Base-by-base conservation (phyloP, 1,139 yeast species). In the Debaryomycetaceae sp. region DNA sequence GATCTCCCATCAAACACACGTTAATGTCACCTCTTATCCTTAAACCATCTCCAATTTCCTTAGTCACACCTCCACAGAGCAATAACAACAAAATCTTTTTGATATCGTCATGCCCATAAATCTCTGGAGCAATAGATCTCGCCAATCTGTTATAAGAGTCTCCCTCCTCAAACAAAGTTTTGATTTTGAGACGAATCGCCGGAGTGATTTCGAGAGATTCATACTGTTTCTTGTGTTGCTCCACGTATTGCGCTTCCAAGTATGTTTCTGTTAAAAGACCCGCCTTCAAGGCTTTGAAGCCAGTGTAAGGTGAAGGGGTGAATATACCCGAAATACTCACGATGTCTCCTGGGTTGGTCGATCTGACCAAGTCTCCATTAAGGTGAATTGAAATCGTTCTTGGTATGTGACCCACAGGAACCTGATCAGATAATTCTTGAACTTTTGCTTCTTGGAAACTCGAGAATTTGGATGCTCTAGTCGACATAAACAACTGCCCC, bases 391-490 rank as follows among this genome's bases (percentile, higher is more conserved):
- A 78, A 47, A 94, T 70, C 31, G 89, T 70, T 56, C 98, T 78
- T 34, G 99, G 99, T 49, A 94, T 92, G 61, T 92, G 97, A 36
- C 98, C 98, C 17, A 91, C 94, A 0, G 99, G 98, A 8, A 94
- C 98, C 65, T 92, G 98, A 48, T 84, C 84, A 11, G 98, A 88
- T 61, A 92, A 68, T 65, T 94, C 99, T 67, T 94, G 99, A 46
- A 94, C 76, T 55, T 87, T 84, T 40, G 91, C 94, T 55, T 94
- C 98, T 66, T 94, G 99, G 71, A 91, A 94, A 4, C 96, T 87
- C 41, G 86, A 75, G 57, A 94, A 94, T 65, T 92, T 92, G 26
- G 97, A 89, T 1, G 98, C 98, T 54, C 99, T 78, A 5, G 98
- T 89, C 36, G 95, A 81, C 82, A 91, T 87, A 62, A 86, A 88